Evolutionary conservation across 768 basidiomycete genomes (phyloP), one percentile per base, ranked within the genome.

Genomic region (Tricholoma sp.): DNA sequence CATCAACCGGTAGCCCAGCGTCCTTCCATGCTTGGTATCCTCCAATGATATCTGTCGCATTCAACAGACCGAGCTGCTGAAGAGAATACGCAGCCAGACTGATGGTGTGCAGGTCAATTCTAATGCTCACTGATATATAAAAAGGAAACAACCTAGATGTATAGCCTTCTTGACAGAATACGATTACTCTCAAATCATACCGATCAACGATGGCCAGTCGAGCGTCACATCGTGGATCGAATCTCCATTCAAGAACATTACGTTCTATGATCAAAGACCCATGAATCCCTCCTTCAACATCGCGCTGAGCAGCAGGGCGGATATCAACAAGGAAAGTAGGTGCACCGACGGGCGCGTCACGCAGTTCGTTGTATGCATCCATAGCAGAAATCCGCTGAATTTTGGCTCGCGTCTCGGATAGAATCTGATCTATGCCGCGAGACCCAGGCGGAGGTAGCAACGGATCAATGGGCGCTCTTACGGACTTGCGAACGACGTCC

Each of bases 311-410:
- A 37, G 75, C 79, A 0, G 88, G 80, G 6, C 90, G 83, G 52
- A 91, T 90, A 66, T 91, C 90, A 6, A 92, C 89, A 41, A 92
- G 75, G 54, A 91, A 79, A 1, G 83, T 85, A 1, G 89, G 88
- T 39, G 81, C 82, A 4, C 73, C 76, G 37, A 80, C 74, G 28
- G 75, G 70, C 5, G 77, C 72, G 39, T 80, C 78, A 31, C 77
- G 75, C 6, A 90, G 76, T 61, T 88, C 83, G 1, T 77, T 75
- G 65, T 77, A 81, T 0, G 89, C 88, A 60, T 86, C 75, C 15
- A 63, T 65, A 0, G 88, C 80, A 0, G 80, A 79, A 53, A 91
- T 69, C 6, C 90, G 80, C 56, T 88, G 80, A 2, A 91, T 75
- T 32, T 80, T 79, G 0, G 86, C 77, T 3, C 89, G 82, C 0